phyloP scores from a whole-genome alignment of 2,329 filamentous ascomycete species.

The Colletotrichum salicis region DNA sequence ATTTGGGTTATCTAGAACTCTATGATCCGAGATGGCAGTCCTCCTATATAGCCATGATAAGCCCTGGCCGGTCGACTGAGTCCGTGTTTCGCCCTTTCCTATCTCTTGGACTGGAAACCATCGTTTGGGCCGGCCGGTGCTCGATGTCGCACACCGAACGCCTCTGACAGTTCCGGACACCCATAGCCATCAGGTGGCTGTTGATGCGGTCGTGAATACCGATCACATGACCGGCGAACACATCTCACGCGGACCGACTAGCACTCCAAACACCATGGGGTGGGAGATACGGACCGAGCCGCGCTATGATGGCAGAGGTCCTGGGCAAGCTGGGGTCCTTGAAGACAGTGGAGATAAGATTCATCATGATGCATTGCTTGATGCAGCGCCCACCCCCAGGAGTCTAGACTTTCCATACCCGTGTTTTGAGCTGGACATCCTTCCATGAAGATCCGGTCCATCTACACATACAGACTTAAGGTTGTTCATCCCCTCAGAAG shows the following conservation, averaged over 20 bases:
- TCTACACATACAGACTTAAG: not conserved
- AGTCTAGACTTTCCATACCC: conserved; percentile 2
- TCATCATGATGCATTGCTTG: conserved; percentile 8
- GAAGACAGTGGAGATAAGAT: not conserved
- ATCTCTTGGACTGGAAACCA: conserved; percentile 16
- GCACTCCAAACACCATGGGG: conserved; percentile 10
- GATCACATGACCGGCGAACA: conserved; percentile 33
- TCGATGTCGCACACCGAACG: conserved; percentile 13
- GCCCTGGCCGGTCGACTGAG: conserved; percentile 4
- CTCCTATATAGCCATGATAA: conserved; percentile 36
- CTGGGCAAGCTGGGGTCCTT: not conserved
- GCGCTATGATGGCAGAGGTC: conserved; percentile 3
- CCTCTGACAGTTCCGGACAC: conserved; percentile 10
- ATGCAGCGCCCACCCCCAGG: not conserved
- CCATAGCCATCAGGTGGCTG: conserved; percentile 16
- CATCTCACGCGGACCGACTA: not conserved
- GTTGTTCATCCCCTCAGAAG: not conserved
- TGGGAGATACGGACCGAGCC: conserved; percentile 18
- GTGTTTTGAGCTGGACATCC: not conserved
- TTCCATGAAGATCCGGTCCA: not conserved
- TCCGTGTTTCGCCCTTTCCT: conserved; percentile 10
- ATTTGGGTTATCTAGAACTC: not conserved
- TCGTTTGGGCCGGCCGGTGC: conserved; percentile 3
- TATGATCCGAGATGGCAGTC: conserved; percentile 14
- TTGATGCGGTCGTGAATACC: conserved; percentile 18